These are phyloP conservation scores for Umbilicus rupestris DNA, from an alignment of 164 flowering plant species.

Conservation along the genomic window DNA sequence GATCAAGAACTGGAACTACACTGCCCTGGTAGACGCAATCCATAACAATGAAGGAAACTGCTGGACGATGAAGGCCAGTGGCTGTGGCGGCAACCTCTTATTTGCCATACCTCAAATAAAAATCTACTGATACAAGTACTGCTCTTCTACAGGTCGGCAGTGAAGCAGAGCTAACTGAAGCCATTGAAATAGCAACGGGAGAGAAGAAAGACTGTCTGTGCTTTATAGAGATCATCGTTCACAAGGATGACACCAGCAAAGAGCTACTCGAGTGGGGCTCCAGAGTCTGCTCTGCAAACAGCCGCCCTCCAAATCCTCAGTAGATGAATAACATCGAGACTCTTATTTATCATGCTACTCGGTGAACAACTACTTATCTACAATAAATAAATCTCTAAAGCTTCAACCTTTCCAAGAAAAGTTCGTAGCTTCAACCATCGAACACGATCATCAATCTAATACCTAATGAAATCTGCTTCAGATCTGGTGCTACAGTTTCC, in stretches of 20 bases:
- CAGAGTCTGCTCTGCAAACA: slow-evolving; percentile 31
- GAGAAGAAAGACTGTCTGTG: slow-evolving; percentile 27
- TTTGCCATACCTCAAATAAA: no score
- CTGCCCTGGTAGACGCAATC: slow-evolving; percentile 36
- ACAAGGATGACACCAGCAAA: slow-evolving; percentile 37
- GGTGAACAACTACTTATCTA: no score
- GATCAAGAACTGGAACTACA: slow-evolving; percentile 46
- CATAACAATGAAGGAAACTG: slow-evolving; percentile 41
- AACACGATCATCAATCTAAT: no score
- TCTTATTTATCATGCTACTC: neutral
- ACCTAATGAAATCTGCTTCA: no score
- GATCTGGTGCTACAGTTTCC: no score
- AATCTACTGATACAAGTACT: neutral
- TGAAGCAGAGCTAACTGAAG: slow-evolving; percentile 28
- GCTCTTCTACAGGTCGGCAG: slow-evolving; percentile 14
- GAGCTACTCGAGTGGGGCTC: slow-evolving; percentile 41
- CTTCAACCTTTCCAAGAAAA: no score
- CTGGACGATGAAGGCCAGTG: slow-evolving; percentile 33
- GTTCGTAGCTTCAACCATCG: no score
- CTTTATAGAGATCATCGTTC: slow-evolving; percentile 31
- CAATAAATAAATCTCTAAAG: no score
- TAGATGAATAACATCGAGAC: neutral
- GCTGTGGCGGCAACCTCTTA: no score
- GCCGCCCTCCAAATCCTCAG: slow-evolving; percentile 32
- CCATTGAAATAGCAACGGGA: slow-evolving; percentile 28